These are phyloP conservation scores for Aspergillus pseudonomiae DNA, from an alignment of 2,329 filamentous ascomycete species.

Conservation along the genomic window DNA sequence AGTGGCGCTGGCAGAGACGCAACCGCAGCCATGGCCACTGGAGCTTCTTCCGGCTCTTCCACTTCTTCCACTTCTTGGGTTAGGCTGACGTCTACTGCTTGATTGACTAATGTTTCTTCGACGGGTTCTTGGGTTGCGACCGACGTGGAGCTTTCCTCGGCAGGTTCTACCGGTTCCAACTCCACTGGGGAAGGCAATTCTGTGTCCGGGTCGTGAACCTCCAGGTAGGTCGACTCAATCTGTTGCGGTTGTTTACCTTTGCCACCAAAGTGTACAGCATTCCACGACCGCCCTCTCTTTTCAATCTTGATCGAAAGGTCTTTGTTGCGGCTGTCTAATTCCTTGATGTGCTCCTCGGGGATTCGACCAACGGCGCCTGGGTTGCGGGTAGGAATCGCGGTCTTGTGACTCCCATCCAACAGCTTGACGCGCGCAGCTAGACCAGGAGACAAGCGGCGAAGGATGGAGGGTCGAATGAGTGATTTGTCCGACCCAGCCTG, in stretches of 20 bases:
- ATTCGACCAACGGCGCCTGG: slow-evolving; percentile 41
- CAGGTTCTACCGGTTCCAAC: neutral
- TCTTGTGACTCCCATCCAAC: slow-evolving; percentile 41
- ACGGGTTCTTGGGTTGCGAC: neutral
- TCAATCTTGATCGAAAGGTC: slow-evolving; percentile 43
- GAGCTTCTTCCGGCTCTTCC: slow-evolving; percentile 10
- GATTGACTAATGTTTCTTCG: neutral
- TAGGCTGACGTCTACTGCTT: neutral
- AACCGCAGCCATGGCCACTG: slow-evolving; percentile 34
- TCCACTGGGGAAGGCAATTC: slow-evolving; percentile 1
- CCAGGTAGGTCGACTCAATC: slow-evolving; percentile 25
- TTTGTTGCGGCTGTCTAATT: slow-evolving; percentile 43
- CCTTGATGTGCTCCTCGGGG: slow-evolving; percentile 44
- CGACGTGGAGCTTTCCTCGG: neutral
- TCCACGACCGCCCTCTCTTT: slow-evolving; percentile 43
- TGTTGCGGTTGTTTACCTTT: slow-evolving; percentile 18
- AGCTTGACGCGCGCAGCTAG: slow-evolving; percentile 47
- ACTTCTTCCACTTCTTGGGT: slow-evolving; percentile 9
- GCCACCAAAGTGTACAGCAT: slow-evolving; percentile 24
- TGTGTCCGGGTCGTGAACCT: slow-evolving; percentile 21
- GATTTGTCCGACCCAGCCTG: slow-evolving; percentile 31
- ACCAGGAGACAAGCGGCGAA: slow-evolving; percentile 46
- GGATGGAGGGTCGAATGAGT: slow-evolving; percentile 37
- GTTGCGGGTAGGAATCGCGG: slow-evolving; percentile 25
- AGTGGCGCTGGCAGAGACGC: slow-evolving; percentile 28